Base-by-base conservation (phyloP, 2,329 filamentous ascomycete genomes). In the Macrophomina pseudophaseolina region DNA sequence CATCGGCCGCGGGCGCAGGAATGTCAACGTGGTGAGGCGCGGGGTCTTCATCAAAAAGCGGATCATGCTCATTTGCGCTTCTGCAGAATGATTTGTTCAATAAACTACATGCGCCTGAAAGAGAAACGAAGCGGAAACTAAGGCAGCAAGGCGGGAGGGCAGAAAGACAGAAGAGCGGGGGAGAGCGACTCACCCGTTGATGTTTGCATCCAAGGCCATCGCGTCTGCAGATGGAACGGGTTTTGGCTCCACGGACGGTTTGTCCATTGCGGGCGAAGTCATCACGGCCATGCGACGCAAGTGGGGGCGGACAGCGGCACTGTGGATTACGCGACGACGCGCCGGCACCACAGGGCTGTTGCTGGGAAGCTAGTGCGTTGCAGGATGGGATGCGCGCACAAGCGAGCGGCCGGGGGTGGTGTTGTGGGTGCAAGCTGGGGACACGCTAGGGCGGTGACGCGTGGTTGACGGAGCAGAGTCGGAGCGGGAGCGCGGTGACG, bases 151-250 rank as follows among this genome's bases (percentile, higher is more conserved):
- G 46, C 28, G 33, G 52, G 28, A 65, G 35, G 35, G 40, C 28
- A 51, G 32, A 54, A 54, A 54, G 49, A 32, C 49, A n/a, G 44
- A 68, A 65, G 65, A 63, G 65, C 59, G 67, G 66, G 69, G 73
- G 70, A 71, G 67, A 75, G 72, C 73, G 74, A 86, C 87, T 85
- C 81, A 89, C 87, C 86, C 86, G 75, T 88, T 87, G 72, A 85
- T 79, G 52, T 84, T 81, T 68, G 79, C 76, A 72, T 86, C 81
- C 66, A 86, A 79, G 67, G 83, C 81, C 82, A 85, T 85, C 71
- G 80, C 81, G 72, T 83, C 81, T 73, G 79, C 76, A 72, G 80
- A 78, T 76, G 78, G 71, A 71, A 75, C 72, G 63, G 83, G 79
- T 74, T 78, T 88, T 73, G 84, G 77, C 73, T 85, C 84, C 73